phyloP scores from a whole-genome alignment of 805 yeast genomes.

The Myxozyma neotropica region DNA sequence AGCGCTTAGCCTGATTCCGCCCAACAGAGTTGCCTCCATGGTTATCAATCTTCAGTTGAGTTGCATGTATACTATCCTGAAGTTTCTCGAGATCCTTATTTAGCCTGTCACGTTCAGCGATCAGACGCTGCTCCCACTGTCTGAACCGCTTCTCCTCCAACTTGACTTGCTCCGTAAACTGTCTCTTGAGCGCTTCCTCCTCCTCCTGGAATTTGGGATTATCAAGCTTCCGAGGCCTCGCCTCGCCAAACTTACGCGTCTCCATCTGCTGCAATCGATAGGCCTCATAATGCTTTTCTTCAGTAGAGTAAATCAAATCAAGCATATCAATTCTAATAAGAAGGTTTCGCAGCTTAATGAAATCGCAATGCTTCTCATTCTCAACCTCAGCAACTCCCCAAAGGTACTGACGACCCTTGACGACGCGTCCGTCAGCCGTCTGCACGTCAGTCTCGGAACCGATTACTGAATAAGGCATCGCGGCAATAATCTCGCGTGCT shows the following conservation, averaged over 20 bases:
- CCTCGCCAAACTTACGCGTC: constrained; percentile 50
- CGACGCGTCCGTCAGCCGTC: constrained; percentile 70
- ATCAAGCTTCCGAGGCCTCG: constrained; percentile 47
- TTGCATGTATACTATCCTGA: constrained; percentile 14
- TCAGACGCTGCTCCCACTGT: constrained; percentile 98
- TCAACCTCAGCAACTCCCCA: constrained; percentile 98
- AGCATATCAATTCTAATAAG: constrained; percentile 72
- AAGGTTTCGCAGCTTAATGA: constrained; percentile 61
- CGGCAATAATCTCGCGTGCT: constrained; percentile 35
- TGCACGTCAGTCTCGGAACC: constrained; percentile 81
- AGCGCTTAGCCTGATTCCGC: constrained; percentile 9
- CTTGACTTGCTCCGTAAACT: constrained; percentile 95
- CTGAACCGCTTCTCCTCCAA: constrained; percentile 96
- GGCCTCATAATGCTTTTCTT: constrained; percentile 66
- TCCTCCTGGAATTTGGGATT: constrained; percentile 96
- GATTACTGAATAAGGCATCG: constrained; percentile 89
- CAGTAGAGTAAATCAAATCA: constrained; percentile 76
- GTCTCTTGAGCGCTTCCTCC: constrained; percentile 89
- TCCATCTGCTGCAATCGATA: constrained; percentile 63
- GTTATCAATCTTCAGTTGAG: constrained; percentile 10
- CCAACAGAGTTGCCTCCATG: constrained; percentile 4
- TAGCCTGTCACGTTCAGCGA: constrained; percentile 89
- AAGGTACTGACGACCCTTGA: constrained; percentile 91
- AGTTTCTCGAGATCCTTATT: constrained; percentile 79
- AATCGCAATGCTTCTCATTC: constrained; percentile 79